Percentiles rank a stretch among this genome's conserved stretches.
phyloP scores from a whole-genome alignment of 345 rosid species.

The Pugionium cornutum region DNA sequence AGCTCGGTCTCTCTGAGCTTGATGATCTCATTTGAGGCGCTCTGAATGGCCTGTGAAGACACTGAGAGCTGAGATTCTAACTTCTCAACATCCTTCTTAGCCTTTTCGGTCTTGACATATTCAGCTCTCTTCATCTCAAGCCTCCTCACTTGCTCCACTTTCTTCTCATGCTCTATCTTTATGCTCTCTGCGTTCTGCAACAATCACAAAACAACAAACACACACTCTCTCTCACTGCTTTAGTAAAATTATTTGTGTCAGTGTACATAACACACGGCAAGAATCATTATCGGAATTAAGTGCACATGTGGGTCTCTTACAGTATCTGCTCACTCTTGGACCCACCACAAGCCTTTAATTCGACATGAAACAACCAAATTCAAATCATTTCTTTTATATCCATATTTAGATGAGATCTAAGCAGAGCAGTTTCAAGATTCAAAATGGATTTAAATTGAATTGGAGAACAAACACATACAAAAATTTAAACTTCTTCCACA shows the following conservation, averaged over 20 bases:
- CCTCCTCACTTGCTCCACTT: constrained; percentile 67
- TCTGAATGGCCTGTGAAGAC: constrained; percentile 75
- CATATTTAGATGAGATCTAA: constrained; percentile 30
- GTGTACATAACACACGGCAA: constrained; percentile 5
- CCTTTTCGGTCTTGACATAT: constrained; percentile 76
- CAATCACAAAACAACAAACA: constrained; percentile 30
- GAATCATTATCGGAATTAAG: constrained; percentile 15
- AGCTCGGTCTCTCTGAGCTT: constrained; percentile 81
- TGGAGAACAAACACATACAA: constrained; percentile 11
- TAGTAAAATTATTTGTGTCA: constrained; percentile 35
- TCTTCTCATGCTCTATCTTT: constrained; percentile 86
- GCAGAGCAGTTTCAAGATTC: constrained; percentile 29
- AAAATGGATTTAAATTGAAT: constrained; percentile 9
- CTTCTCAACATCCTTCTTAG: constrained; percentile 80
- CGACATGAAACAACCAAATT: constrained; percentile 24
- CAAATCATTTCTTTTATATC: constrained; percentile 18
- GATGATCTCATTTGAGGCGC: constrained; percentile 78
- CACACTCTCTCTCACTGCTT: constrained; percentile 18
- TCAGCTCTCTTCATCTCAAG: constrained; percentile 85
- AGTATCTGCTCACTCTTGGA: constrained; percentile 38
- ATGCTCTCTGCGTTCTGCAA: constrained; percentile 64
- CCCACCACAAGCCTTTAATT: constrained; percentile 33
- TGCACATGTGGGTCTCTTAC: constrained; percentile 42
- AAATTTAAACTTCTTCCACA: neutral
- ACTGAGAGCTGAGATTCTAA: constrained; percentile 85